Conservation (phyloP, 2,329 filamentous ascomycete genomes). For the Fusarium miscanthi region DNA sequence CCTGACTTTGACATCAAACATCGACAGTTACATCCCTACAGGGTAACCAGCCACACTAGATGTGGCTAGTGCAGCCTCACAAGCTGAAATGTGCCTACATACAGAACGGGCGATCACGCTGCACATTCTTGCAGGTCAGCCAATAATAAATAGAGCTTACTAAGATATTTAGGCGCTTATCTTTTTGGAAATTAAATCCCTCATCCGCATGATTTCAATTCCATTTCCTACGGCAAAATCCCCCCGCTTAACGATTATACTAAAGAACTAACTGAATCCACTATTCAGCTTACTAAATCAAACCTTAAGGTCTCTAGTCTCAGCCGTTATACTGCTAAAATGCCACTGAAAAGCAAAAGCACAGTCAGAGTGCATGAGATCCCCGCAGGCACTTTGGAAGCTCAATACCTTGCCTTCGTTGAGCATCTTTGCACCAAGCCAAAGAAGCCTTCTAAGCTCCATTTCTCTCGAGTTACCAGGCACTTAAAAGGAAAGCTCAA, state of each 20-base stretch:
- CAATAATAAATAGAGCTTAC: not conserved
- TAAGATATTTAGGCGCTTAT: not conserved
- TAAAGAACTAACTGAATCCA: too few relatives aligned
- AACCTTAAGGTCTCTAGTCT: not conserved
- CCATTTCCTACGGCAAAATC: too few relatives aligned
- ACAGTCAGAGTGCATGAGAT: not conserved
- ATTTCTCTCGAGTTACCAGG: accelerated
- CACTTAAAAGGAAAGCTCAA: accelerated
- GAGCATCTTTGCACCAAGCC: not conserved
- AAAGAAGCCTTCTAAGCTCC: accelerated
- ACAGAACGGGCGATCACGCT: not conserved
- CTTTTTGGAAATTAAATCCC: not conserved
- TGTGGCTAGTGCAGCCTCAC: not conserved
- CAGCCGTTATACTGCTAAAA: accelerated
- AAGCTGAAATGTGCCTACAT: not conserved
- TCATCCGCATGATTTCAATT: not conserved
- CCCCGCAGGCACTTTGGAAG: too few relatives aligned
- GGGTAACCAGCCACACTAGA: accelerated
- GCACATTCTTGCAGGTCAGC: not conserved
- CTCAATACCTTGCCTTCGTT: not conserved
- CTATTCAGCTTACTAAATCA: not conserved
- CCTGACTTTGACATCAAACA: not conserved
- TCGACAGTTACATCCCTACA: accelerated
- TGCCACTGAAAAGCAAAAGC: not conserved
- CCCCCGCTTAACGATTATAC: too few relatives aligned